phyloP scores from a whole-genome alignment of 228 moss, liverwort and hornwort species.

The Sphagnum magellanicum region DNA sequence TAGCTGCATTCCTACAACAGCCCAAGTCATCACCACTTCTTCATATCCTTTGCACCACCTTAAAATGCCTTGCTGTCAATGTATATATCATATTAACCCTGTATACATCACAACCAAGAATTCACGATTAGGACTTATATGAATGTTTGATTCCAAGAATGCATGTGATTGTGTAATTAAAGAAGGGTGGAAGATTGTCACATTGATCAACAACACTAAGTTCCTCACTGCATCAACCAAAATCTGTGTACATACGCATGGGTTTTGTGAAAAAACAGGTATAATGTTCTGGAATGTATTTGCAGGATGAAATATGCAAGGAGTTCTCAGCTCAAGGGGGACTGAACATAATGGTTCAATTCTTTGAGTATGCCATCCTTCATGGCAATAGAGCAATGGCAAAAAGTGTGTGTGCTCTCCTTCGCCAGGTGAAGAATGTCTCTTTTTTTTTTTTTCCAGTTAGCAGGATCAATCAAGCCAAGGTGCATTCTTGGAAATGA shows the following conservation, averaged over 20 bases:
- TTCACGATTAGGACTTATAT: too few species aligned
- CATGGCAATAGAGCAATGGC: slow-evolving; percentile 31
- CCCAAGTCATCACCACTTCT: slow-evolving; percentile 26
- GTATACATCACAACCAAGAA: too few species aligned
- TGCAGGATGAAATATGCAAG: slow-evolving; percentile 47
- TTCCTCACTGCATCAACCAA: too few species aligned
- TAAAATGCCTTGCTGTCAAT: slow-evolving; percentile 41
- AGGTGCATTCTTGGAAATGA: too few species aligned
- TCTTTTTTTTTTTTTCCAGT: too few species aligned
- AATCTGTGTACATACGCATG: too few species aligned
- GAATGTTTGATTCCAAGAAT: too few species aligned
- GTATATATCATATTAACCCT: slow-evolving; percentile 12
- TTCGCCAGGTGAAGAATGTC: slow-evolving; percentile 15
- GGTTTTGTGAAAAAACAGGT: too few species aligned
- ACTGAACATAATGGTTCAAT: slow-evolving; percentile 25
- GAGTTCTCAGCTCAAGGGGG: slow-evolving; percentile 34
- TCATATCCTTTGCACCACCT: slow-evolving; percentile 27
- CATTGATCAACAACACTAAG: too few species aligned
- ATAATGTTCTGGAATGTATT: background rate
- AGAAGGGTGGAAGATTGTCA: too few species aligned
- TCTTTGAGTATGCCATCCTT: slow-evolving; percentile 17
- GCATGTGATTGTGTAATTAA: too few species aligned
- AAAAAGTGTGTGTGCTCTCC: slow-evolving; percentile 29
- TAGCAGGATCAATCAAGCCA: too few species aligned
- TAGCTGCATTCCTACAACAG: slow-evolving; percentile 27